phyloP scores from a whole-genome alignment of 768 basidiomycete genomes.

The Calocybe indica region DNA sequence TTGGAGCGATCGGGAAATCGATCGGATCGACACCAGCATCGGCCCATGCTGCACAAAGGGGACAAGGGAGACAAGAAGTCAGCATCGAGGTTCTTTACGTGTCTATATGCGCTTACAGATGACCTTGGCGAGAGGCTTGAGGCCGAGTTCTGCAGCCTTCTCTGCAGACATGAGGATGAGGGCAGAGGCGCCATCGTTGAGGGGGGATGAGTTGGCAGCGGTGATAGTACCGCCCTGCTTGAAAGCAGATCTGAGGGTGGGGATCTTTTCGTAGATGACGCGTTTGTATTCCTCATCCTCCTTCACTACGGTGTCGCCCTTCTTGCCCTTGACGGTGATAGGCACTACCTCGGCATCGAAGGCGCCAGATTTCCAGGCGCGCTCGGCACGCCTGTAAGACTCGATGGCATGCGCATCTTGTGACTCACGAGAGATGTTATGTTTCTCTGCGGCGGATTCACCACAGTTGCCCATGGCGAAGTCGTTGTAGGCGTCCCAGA shows the following conservation, averaged over 20 bases:
- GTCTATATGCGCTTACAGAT: conserved; percentile 58
- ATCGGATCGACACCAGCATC: conserved; percentile 96
- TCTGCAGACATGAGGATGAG: conserved; percentile 91
- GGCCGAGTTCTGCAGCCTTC: conserved; percentile 85
- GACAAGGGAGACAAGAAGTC: conserved; percentile 7
- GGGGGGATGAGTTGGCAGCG: conserved; percentile 90
- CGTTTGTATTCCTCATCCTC: conserved; percentile 99
- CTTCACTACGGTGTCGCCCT: conserved; percentile 81
- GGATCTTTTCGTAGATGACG: conserved; percentile 91
- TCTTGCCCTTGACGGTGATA: conserved; percentile 88
- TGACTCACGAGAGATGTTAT: conserved; percentile 77
- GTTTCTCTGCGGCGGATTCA: conserved; percentile 78
- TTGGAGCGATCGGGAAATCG: conserved; percentile 95
- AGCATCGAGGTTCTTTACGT: not conserved
- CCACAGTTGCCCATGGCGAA: conserved; percentile 98
- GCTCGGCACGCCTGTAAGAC: conserved; percentile 90
- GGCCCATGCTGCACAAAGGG: conserved; percentile 66
- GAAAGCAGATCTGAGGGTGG: conserved; percentile 84
- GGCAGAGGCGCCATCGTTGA: conserved; percentile 97
- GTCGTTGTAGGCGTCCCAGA: conserved; percentile 97
- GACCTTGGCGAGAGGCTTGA: conserved; percentile 91
- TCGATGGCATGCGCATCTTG: conserved; percentile 91
- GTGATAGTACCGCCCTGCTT: conserved; percentile 87
- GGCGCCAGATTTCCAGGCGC: conserved; percentile 82
- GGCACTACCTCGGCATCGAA: conserved; percentile 89